These are phyloP conservation scores for Trametes sp. DNA, from an alignment of 1,284 basidiomycete species.

Conservation along the genomic window DNA sequence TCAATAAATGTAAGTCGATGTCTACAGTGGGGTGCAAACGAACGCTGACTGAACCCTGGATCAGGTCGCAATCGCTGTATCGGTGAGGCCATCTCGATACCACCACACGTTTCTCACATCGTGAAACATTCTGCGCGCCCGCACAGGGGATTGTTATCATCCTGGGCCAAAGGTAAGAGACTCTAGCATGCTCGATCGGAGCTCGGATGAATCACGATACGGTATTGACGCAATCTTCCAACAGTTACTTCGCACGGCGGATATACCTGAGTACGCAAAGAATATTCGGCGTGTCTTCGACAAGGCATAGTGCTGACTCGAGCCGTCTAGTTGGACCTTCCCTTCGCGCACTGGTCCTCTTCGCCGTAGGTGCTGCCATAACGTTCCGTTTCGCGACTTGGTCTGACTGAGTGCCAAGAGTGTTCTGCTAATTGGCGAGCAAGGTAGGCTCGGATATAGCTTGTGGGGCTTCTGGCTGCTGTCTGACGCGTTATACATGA, in stretches of 20 bases:
- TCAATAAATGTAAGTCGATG: slow-evolving; percentile 4
- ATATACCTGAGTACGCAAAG: slow-evolving; percentile 2
- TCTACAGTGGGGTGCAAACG: neutral
- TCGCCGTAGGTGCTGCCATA: neutral
- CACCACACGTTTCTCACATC: neutral
- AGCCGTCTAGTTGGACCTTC: neutral
- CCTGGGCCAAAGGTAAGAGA: neutral
- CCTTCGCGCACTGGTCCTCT: neutral
- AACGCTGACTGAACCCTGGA: neutral
- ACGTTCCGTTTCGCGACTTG: neutral
- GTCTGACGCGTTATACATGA: neutral
- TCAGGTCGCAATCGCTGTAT: neutral
- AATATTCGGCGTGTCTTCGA: no score
- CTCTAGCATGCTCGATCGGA: no score
- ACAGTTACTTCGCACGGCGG: slow-evolving; percentile 3
- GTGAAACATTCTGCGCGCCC: neutral
- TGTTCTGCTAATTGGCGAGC: neutral
- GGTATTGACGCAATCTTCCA: neutral
- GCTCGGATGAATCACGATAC: neutral
- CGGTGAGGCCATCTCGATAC: neutral
- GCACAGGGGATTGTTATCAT: neutral
- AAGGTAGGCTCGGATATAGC: neutral
- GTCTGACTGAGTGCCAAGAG: neutral
- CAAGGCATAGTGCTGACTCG: neutral
- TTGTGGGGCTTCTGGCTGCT: no score